These are phyloP conservation scores for Capillidium heterosporum DNA, from an alignment of 371 early-diverging fungal species.

Conservation along the genomic window DNA sequence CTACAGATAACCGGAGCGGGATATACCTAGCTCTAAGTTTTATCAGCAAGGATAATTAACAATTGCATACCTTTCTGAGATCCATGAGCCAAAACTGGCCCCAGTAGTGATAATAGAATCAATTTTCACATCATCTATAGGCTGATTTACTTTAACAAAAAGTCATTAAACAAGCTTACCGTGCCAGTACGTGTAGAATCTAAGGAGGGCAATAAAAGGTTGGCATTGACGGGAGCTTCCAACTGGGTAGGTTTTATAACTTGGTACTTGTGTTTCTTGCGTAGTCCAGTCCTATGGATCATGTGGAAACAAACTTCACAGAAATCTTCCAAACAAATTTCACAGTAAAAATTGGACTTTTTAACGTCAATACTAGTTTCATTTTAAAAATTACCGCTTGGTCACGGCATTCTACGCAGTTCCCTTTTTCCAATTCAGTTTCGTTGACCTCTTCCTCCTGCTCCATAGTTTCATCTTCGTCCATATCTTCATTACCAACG, in stretches of 20 bases:
- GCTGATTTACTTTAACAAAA: neutral
- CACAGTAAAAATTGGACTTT: conserved; percentile 41
- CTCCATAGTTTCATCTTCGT: too few relatives aligned
- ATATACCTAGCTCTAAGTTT: conserved; percentile 53
- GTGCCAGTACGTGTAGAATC: neutral
- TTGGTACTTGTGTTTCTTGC: conserved; percentile 34
- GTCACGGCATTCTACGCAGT: conserved; percentile 83
- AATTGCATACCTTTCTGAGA: conserved; percentile 33
- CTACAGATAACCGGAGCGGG: conserved; percentile 68
- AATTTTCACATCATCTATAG: neutral
- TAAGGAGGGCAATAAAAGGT: neutral
- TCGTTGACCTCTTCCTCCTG: too few relatives aligned
- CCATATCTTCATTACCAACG: too few relatives aligned
- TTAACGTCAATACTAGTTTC: neutral
- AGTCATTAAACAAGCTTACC: neutral
- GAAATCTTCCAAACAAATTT: conserved; percentile 62
- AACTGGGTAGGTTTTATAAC: conserved; percentile 9
- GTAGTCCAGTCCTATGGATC: conserved; percentile 74
- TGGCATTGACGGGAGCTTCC: neutral
- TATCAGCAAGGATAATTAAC: neutral
- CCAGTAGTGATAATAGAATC: conserved; percentile 15
- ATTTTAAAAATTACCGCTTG: conserved; percentile 22
- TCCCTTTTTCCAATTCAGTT: too few relatives aligned
- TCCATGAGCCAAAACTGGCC: conserved; percentile 42
- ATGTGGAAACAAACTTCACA: conserved; percentile 79